Evolutionary conservation across 2,329 filamentous ascomycete genomes (phyloP), one percentile per base, ranked within the genome.

Genomic region (Aspergillus tamarii): DNA sequence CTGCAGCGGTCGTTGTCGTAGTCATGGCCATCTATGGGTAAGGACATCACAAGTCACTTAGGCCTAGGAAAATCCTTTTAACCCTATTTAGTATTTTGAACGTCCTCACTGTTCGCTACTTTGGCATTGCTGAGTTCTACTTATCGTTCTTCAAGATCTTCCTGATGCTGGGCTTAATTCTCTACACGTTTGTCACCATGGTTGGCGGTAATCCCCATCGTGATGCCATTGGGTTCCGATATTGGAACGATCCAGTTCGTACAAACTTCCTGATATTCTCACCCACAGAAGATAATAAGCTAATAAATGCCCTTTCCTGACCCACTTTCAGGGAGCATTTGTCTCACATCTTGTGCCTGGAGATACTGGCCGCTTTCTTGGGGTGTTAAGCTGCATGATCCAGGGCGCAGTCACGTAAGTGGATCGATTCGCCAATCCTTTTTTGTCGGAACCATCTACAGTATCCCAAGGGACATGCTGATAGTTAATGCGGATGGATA

Each of bases 161-260:
- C 19, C 66, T 76, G 26, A 73, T 76, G 66, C 32, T 76, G 26
- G 71, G 72, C 2, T 53, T 74, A n/a, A 69, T 75, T 41, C 56
- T 70, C 28, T 76, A 72, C 56, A 93, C 92, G 2, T 91, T 95
- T 70, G 82, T 95, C 64, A 88, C 89, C 63, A 93, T 94, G 88
- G 81, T 94, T 0, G 92, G 91, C 9, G 92, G 90, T 2, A 94
- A 94, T 70, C 91, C 92, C 0, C 74, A 86, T 0, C 82, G 86
- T 57, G 89, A 92, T 69, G 81, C 84, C 0, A 91, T 91, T 66
- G 91, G 91, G 0, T 93, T 93, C 72, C 84, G 88, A 19, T 86
- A 88, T 70, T 90, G 88, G 80, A 75, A 71, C 7, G 66, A 80
- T 32, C 90, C 90, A 0, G 90, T 72, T 28, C 1, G 65, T 65